Base-by-base conservation (phyloP, 139 green algal species). In the Ettlia oleoabundans region DNA sequence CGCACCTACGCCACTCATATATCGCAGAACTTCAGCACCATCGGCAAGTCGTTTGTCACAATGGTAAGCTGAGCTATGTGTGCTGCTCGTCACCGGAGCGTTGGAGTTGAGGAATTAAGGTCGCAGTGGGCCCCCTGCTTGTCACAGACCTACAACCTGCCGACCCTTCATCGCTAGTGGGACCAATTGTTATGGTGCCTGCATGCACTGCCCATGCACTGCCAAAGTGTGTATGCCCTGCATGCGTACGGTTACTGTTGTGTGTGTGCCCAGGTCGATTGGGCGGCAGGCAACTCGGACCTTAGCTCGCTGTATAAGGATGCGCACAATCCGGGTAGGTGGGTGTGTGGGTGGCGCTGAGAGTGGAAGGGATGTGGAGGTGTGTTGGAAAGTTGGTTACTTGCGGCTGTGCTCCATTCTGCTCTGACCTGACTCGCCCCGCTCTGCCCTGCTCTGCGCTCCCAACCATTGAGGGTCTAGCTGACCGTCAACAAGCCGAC, bases 251-350 rank as follows among this genome's bases (percentile, higher is more conserved):
- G n/a, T n/a, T n/a, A n/a, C n/a, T n/a, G n/a, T n/a, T n/a, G n/a
- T n/a, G n/a, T n/a, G 15, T 58, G 47, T 58, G 47, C 26, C 28
- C 66, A 13, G 70, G 33, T 52, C 9, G 43, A 33, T 28, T 71
- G 26, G 32, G 33, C 79, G 41, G 70, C 66, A 1, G 73, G 73
- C 24, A 80, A 80, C 53, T 51, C 73, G 2, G 73, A 80, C 35
- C 73, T 80, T 5, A 80, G 51, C 73, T 35, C 73, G 8, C 73
- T 80, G 37, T 80, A 80, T 37, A 35, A 80, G 32, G 24, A 80
- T 33, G 53, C 53, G 4, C 73, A 69, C 73, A 80, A 80, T 26
- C 73, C 75, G 4, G 58, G 75, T 62, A 40, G 4, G 75, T 3
- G 33, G 4, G 37, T n/a, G n/a, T n/a, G 28, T 13, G 33, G 65